Base-by-base conservation (phyloP, 306 rosid species). In the Castanea sativa region DNA sequence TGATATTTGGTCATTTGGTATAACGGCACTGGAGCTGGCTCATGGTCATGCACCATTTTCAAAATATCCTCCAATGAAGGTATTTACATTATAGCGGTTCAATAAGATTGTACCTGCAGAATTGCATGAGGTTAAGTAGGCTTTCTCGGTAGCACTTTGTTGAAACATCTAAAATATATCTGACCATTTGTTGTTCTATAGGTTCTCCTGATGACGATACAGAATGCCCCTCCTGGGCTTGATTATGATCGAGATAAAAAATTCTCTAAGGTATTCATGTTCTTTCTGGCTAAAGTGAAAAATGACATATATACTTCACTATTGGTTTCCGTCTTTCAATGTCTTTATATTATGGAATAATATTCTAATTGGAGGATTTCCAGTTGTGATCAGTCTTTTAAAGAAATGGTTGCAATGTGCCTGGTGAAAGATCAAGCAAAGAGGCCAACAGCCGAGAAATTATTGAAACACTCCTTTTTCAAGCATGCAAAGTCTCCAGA, bases 371-470 rank as follows among this genome's bases (percentile, higher is more conserved):
- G 89, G 91, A 89, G 91, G 91, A 90, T 91, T 90, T 93, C 89
- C 97, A 91, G 99, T 91, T 86, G 98, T 93, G 85, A 90, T 83
- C 99, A 96, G 99, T 91, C 97, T 88, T 96, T 96, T 89, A 96
- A 96, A 91, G 98, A 96, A 87, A 93, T 96, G 98, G 99, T 93
- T 91, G 98, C 99, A 67, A 96, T 96, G 99, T 93, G 99, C 90
- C 87, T 96, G 87, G 99, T 96, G 78, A 96, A 96, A 90, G 99
- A 96, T 86, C 99, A 93, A 85, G 76, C 98, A 57, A 96, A 93
- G 92, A 89, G 99, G 83, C 99, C 99, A 35, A 80, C 98, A 0
- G 94, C 94, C 64, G 99, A 93, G 76, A 96, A 96, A 85, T 87
- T 96, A 75, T 81, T 96, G 82, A 96, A 93, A 69, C 99, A 93